phyloP scores from a whole-genome alignment of 371 early-diverging fungal species.

The Lichtheimia hyalospora region DNA sequence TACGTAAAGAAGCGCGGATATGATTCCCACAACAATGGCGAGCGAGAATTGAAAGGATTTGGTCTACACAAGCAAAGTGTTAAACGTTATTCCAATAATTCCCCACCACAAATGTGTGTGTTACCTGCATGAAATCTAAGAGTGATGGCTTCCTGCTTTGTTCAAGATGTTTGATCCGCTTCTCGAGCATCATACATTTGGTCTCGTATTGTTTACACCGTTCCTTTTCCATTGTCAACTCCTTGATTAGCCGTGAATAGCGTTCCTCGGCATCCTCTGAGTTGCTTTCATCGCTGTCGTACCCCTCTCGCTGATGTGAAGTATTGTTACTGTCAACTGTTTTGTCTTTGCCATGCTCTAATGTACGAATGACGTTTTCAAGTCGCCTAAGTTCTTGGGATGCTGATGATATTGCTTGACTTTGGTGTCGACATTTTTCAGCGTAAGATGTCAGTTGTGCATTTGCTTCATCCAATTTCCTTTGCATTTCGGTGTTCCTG shows the following conservation, averaged over 20 bases:
- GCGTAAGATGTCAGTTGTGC: conserved; percentile 19
- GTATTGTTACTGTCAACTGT: not conserved
- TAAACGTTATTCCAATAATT: not conserved
- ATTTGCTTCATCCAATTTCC: conserved; percentile 21
- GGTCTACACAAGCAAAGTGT: conserved; percentile 6
- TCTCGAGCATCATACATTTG: conserved; percentile 12
- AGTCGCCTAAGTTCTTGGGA: conserved; percentile 19
- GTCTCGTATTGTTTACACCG: conserved; percentile 18
- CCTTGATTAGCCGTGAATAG: conserved; percentile 10
- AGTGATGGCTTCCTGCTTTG: conserved; percentile 8
- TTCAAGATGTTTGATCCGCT: conserved; percentile 13
- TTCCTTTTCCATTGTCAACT: conserved; percentile 15
- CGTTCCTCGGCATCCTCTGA: conserved; percentile 14
- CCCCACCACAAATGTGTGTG: not conserved
- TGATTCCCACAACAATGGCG: conserved; percentile 16
- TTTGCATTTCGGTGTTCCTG: conserved; percentile 15
- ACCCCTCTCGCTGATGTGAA: conserved; percentile 10
- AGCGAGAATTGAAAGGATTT: conserved; percentile 17
- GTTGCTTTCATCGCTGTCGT: not conserved
- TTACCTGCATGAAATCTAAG: conserved; percentile 20
- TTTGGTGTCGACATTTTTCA: conserved; percentile 29
- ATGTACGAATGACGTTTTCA: conserved; percentile 12
- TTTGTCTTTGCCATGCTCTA: conserved; percentile 11
- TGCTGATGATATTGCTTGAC: conserved; percentile 22
- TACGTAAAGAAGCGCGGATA: conserved; percentile 21